Conservation (phyloP, 164 flowering plant genomes). For the Nymphaea colorata region DNA sequence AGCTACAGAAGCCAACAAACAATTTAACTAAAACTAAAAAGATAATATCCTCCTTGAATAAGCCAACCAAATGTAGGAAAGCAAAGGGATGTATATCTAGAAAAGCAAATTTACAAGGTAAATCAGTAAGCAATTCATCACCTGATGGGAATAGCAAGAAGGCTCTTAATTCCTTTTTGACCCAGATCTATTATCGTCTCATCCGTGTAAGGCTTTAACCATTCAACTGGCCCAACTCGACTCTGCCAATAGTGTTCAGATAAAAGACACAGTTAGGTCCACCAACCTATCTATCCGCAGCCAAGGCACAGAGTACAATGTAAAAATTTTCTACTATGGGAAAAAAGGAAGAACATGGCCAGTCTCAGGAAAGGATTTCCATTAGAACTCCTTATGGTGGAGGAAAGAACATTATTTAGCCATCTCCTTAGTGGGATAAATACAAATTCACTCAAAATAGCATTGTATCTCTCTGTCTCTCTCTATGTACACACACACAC, state of each 20-base stretch:
- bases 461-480: too few species aligned
- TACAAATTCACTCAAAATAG: too few species aligned
- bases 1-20: slow-evolving; percentile 29
- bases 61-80: too few species aligned
- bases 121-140: slow-evolving; percentile 8
- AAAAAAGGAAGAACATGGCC: background rate
- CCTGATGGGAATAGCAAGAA: slow-evolving; percentile 97
- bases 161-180: slow-evolving; percentile 66
- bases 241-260: slow-evolving; percentile 41
- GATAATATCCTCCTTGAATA: background rate
- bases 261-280: background rate
- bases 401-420: too few species aligned
- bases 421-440: too few species aligned
- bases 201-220: slow-evolving; percentile 98
- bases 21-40: slow-evolving; percentile 1
- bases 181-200: slow-evolving; percentile 87
- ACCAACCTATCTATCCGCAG: background rate
- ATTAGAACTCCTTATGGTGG: too few species aligned
- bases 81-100: too few species aligned
- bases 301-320: background rate
- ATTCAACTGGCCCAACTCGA: slow-evolving; percentile 97
- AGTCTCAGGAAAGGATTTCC: background rate
- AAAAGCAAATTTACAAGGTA: too few species aligned
- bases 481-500: too few species aligned
- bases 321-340: too few species aligned